These are phyloP conservation scores for Penicillium macrosclerotiorum DNA, from an alignment of 495 filamentous ascomycete genomes.

Conservation along the genomic window DNA sequence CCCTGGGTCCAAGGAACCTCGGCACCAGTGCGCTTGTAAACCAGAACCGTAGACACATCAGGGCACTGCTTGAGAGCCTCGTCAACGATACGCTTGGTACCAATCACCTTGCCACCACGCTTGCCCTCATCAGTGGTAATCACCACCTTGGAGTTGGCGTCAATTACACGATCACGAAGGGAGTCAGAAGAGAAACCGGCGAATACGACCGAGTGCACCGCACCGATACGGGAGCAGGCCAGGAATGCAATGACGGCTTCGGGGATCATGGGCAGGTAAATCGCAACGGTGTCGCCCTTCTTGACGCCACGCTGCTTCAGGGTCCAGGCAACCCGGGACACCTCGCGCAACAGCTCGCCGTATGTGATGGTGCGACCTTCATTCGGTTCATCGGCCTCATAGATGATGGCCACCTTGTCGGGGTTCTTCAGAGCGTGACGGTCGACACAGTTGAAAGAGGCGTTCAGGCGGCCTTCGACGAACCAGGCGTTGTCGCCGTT, in stretches of 20 bases:
- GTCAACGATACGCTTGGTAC: slow-evolving; percentile 98
- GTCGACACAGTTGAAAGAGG: slow-evolving; percentile 96
- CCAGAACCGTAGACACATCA: slow-evolving; percentile 78
- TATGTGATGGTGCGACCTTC: slow-evolving; percentile 92
- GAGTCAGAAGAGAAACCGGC: slow-evolving; percentile 98
- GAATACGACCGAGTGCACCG: slow-evolving; percentile 97
- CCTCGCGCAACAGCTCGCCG: slow-evolving; percentile 88
- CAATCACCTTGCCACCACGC: slow-evolving; percentile 95
- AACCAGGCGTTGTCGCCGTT: slow-evolving; percentile 95
- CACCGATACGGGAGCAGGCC: slow-evolving; percentile 88
- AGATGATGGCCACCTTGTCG: slow-evolving; percentile 92
- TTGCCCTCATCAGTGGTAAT: slow-evolving; percentile 98
- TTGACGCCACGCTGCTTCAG: slow-evolving; percentile 92
- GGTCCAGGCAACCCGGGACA: slow-evolving; percentile 79
- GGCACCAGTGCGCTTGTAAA: slow-evolving; percentile 93
- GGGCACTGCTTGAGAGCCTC: slow-evolving; percentile 97
- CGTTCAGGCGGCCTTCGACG: slow-evolving; percentile 87
- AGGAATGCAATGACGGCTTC: slow-evolving; percentile 91
- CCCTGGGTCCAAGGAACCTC: slow-evolving; percentile 88
- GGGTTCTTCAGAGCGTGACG: slow-evolving; percentile 93
- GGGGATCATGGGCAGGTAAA: slow-evolving; percentile 99
- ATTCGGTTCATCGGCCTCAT: slow-evolving; percentile 89
- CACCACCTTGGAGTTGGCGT: slow-evolving; percentile 85
- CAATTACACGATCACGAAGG: slow-evolving; percentile 90
- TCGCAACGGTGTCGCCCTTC: slow-evolving; percentile 95